Base-by-base conservation (phyloP, 768 basidiomycete genomes). In the Russula lepida region DNA sequence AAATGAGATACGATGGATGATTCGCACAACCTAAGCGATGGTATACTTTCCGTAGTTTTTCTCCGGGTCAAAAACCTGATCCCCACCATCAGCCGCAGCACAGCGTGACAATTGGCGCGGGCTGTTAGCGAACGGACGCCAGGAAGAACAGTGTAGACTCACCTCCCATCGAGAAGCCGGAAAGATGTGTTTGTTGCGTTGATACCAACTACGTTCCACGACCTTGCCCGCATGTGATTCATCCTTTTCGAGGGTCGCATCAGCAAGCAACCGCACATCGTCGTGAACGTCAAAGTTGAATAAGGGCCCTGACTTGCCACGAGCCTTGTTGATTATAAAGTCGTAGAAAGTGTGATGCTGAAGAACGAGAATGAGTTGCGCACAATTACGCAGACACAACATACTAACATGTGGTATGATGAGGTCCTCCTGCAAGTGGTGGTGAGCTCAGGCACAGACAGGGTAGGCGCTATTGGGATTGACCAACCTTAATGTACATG, bases 241-340 rank as follows among this genome's bases (percentile, higher is more conserved):
- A 67, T 99, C 94, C 74, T 98, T 98, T 74, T 99, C 97, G 66
- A 87, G 83, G 1, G 94, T 92, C 2, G 95, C 97, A 69, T 99
- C 97, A 25, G 91, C 87, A 23, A 98, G 78, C 65, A 99, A 73
- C 19, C 97, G 89, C 4, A 99, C 91, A 71, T 99, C 97, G 70
- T 99, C 97, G 72, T 99, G 97, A 6, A 98, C 97, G 73, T 99
- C 97, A 69, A 99, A 99, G 73, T 89, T 97, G 77, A 99, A 99
- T 58, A 99, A 75, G 6, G 97, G 97, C 0, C 97, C 97, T 0
- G 94, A 97, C 74, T 99, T 99, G 28, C 97, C 97, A 25, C 97
- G 85, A 8, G 95, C 94, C 75, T 97, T 98, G 79, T 98, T 98
- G 68, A 98, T 79, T 66, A 99, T 97, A 66, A 99, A 98, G 74